phyloP scores from a whole-genome alignment of 2,329 filamentous ascomycete species.

The Penicillium sp. region DNA sequence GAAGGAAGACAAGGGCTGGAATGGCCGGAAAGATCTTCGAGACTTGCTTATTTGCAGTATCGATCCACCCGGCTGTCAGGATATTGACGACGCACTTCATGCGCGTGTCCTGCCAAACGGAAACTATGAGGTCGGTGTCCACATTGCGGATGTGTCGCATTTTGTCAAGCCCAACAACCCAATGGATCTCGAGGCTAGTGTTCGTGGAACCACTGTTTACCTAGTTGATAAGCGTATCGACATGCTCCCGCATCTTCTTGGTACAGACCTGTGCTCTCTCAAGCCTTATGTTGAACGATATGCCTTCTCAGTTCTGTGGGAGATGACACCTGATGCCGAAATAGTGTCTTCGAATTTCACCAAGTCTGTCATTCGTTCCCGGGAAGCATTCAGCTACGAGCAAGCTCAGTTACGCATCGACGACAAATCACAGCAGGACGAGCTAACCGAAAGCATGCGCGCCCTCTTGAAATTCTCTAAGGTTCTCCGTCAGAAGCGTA shows the following conservation, averaged over 20 bases:
- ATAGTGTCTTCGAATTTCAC: conserved; percentile 81
- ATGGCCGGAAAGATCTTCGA: conserved; percentile 71
- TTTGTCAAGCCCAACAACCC: conserved; percentile 95
- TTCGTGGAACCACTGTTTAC: conserved; percentile 92
- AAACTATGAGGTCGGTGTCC: conserved; percentile 90
- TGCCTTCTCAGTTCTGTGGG: conserved; percentile 80
- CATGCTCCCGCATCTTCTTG: conserved; percentile 94
- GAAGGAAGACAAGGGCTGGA: conserved; percentile 76
- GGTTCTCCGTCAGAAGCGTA: conserved; percentile 86
- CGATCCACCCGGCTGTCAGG: conserved; percentile 88
- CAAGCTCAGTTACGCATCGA: conserved; percentile 90
- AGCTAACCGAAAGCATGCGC: conserved; percentile 82
- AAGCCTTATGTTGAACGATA: conserved; percentile 96
- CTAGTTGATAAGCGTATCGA: conserved; percentile 98
- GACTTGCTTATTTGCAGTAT: conserved; percentile 91
- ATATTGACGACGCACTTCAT: conserved; percentile 96
- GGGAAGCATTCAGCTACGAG: conserved; percentile 96
- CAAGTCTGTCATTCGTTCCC: conserved; percentile 93
- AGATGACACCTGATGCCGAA: conserved; percentile 74
- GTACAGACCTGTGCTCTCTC: conserved; percentile 89
- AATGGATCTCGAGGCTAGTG: conserved; percentile 91
- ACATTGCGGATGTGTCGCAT: conserved; percentile 98
- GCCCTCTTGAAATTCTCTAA: conserved; percentile 79
- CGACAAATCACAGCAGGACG: conserved; percentile 75
- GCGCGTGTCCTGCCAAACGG: conserved; percentile 77